A percentile compares a stretch with the other conserved stretches of the same genome.
phyloP scores from a whole-genome alignment of 1,284 basidiomycete genomes.

The Trametes versicolor region DNA sequence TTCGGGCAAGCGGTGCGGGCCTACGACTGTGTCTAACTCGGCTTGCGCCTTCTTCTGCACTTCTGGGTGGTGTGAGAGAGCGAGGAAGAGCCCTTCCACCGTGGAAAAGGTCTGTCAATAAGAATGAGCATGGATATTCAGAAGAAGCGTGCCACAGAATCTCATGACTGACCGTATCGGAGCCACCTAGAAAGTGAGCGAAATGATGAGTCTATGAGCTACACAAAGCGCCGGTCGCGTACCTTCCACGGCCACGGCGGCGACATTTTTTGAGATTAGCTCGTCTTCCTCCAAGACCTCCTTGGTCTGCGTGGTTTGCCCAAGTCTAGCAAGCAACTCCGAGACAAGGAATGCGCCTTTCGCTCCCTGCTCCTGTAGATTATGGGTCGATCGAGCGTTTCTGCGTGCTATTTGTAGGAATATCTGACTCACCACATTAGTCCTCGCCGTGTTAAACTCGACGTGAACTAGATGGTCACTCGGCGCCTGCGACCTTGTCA shows the following conservation, averaged over 20 bases:
- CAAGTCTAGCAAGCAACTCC: slow-evolving; percentile 5
- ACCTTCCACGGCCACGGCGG: slow-evolving; percentile 22
- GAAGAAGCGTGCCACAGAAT: background rate
- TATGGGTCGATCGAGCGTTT: too few relatives aligned
- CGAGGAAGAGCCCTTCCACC: background rate
- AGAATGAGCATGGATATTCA: background rate
- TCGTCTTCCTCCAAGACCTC: slow-evolving; percentile 3
- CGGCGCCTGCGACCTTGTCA: slow-evolving; percentile 37
- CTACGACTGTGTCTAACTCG: slow-evolving; percentile 42
- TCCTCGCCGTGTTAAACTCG: slow-evolving; percentile 10
- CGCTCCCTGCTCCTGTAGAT: background rate
- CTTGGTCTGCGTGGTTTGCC: background rate
- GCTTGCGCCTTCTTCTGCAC: slow-evolving; percentile 41
- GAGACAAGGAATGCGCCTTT: background rate
- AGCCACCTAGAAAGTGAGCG: slow-evolving; percentile 3
- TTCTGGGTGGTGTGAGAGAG: slow-evolving; percentile 47
- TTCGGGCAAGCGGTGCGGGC: slow-evolving; percentile 33
- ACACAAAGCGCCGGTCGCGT: background rate
- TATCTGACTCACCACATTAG: background rate
- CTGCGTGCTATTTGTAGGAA: background rate
- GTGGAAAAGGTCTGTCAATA: background rate
- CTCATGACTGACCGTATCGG: slow-evolving; percentile 22
- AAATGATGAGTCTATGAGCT: background rate
- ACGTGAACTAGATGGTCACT: slow-evolving; percentile 19
- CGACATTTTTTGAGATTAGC: slow-evolving; percentile 10